These are phyloP conservation scores for Leishmania tarentolae DNA, from an alignment of 208 protist species.

Conservation along the genomic window DNA sequence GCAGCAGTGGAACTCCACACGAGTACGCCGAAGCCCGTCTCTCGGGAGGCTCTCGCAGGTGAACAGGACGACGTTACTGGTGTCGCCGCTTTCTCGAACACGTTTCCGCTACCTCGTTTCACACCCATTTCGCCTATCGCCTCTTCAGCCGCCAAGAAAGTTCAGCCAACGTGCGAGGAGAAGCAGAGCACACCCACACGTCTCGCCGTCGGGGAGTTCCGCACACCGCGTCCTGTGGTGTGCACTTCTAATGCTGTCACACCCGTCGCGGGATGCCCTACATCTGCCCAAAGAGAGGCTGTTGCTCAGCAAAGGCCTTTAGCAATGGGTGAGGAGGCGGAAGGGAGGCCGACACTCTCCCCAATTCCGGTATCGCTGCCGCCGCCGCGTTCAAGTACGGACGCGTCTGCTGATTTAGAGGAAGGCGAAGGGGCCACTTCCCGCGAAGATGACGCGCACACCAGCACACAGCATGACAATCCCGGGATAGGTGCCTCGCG, in stretches of 20 bases:
- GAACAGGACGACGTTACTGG: slow-evolving; percentile 2
- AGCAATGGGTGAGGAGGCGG: neutral
- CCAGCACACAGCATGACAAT: neutral
- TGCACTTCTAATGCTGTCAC: slow-evolving; percentile 19
- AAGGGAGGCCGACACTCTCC: neutral
- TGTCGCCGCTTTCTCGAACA: slow-evolving; percentile 24
- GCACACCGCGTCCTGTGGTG: slow-evolving; percentile 34
- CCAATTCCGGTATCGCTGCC: neutral
- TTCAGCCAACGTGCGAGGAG: neutral
- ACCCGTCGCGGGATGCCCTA: neutral
- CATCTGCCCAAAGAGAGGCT: neutral
- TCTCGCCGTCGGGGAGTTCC: slow-evolving; percentile 33
- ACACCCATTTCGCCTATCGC: slow-evolving; percentile 12
- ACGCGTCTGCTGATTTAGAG: neutral
- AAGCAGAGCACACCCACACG: slow-evolving; percentile 22
- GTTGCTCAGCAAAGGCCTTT: neutral
- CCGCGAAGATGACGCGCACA: neutral
- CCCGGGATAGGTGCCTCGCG: neutral
- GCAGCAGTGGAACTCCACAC: neutral
- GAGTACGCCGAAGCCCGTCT: neutral
- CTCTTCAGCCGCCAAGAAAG: neutral
- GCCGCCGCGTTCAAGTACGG: neutral
- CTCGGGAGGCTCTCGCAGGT: neutral
- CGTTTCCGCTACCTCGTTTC: slow-evolving; percentile 34
- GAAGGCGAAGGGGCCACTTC: no score